Evolutionary conservation across 1,284 basidiomycete species (phyloP).

Genomic region (Leccinum fuscescens): DNA sequence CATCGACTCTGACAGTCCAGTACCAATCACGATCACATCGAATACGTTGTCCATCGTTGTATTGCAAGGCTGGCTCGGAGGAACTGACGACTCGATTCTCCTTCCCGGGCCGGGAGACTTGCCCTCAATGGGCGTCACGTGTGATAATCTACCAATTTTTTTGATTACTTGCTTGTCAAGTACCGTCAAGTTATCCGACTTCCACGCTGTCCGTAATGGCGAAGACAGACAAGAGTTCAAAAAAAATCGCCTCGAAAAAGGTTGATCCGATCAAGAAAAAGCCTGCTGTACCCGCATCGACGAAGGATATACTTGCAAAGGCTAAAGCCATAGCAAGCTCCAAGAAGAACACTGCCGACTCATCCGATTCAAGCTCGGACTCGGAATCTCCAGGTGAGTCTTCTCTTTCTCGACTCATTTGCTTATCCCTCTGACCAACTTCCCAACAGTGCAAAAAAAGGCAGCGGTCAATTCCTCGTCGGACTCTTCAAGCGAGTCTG

Average conservation of each 20-base stretch:
- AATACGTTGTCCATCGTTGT: slow-evolving; percentile 47
- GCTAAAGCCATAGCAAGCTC: neutral
- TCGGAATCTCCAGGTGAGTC: neutral
- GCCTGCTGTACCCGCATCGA: slow-evolving; percentile 4
- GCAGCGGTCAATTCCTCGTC: slow-evolving; percentile 3
- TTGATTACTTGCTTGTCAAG: slow-evolving; percentile 3
- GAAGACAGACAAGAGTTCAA: slow-evolving; percentile 41
- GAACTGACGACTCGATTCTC: neutral
- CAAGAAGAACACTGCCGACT: neutral
- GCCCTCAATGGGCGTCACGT: slow-evolving; percentile 33
- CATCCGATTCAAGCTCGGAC: slow-evolving; percentile 1
- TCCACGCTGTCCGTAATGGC: slow-evolving; percentile 33
- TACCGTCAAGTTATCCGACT: neutral
- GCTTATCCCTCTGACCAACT: neutral
- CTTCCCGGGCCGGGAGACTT: slow-evolving; percentile 14
- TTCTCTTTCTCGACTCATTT: neutral
- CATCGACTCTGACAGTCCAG: slow-evolving; percentile 86
- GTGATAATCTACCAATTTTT: slow-evolving; percentile 12
- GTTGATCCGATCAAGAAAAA: slow-evolving; percentile 12
- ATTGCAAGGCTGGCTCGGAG: neutral
- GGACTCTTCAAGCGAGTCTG: slow-evolving; percentile 2
- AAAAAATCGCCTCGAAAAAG: slow-evolving; percentile 20
- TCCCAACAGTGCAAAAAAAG: neutral
- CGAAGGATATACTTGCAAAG: slow-evolving; percentile 27
- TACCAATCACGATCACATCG: slow-evolving; percentile 84